phyloP scores from a whole-genome alignment of 495 filamentous ascomycete genomes.

The Penicillium soppii region DNA sequence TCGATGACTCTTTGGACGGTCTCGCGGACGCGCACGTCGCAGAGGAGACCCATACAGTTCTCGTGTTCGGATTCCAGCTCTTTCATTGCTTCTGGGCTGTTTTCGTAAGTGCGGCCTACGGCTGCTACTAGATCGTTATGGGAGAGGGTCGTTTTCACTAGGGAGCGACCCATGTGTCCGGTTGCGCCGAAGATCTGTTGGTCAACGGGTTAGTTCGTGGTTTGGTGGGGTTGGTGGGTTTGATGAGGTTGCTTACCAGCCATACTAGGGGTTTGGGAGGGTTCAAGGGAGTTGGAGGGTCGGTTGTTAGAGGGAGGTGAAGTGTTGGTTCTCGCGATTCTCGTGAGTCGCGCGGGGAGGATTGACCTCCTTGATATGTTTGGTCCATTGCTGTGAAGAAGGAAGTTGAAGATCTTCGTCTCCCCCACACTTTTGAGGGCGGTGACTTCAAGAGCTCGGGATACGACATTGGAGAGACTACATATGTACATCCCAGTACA shows the following conservation, averaged over 20 bases:
- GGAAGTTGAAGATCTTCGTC: slow-evolving; percentile 5
- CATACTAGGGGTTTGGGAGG: slow-evolving; percentile 75
- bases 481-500: too few species aligned
- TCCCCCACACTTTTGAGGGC: not conserved
- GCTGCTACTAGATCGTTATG: slow-evolving; percentile 86
- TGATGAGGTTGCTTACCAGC: slow-evolving; percentile 60
- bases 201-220: slow-evolving; percentile 1
- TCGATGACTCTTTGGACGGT: slow-evolving; percentile 74
- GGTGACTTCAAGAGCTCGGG: too few species aligned
- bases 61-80: slow-evolving; percentile 49
- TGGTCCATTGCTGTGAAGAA: slow-evolving; percentile 31
- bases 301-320: slow-evolving; percentile 71
- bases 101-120: slow-evolving; percentile 82
- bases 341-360: too few species aligned
- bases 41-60: slow-evolving; percentile 76
- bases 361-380: slow-evolving; percentile 23
- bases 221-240: not conserved
- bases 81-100: slow-evolving; percentile 67
- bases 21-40: slow-evolving; percentile 81
- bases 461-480: too few species aligned
- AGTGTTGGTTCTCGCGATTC: slow-evolving; percentile 43
- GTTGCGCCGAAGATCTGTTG: slow-evolving; percentile 86
- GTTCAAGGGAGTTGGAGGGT: slow-evolving; percentile 71
- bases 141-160: slow-evolving; percentile 76
- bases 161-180: slow-evolving; percentile 90